These are phyloP conservation scores for Malassezia psittaci DNA, from an alignment of 1,284 basidiomycete genomes.

Conservation along the genomic window DNA sequence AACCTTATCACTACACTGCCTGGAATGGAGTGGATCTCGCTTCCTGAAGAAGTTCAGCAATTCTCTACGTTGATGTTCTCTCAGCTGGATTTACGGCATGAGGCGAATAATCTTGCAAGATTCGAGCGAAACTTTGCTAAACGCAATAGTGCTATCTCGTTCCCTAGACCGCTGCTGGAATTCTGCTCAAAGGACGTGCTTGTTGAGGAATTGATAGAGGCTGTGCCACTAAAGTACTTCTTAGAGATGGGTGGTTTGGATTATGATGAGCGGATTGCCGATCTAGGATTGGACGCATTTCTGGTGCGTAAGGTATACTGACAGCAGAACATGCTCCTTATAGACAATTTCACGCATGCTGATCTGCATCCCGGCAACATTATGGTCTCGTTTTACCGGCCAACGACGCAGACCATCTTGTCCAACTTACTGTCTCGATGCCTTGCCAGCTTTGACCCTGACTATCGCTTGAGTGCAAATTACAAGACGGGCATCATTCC, in stretches of 20 bases:
- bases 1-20: conserved; percentile 67
- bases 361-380: conserved; percentile 81
- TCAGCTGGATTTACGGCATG: conserved; percentile 81
- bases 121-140: conserved; percentile 78
- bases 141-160: conserved; percentile 67
- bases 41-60: conserved; percentile 87
- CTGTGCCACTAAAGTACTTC: conserved; percentile 79
- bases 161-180: conserved; percentile 71
- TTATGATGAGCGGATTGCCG: conserved; percentile 80
- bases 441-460: conserved; percentile 39
- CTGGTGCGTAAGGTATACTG: conserved; percentile 55
- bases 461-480: conserved; percentile 23
- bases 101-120: conserved; percentile 72
- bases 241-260: conserved; percentile 71
- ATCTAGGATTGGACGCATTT: conserved; percentile 87
- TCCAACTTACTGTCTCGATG: conserved; percentile 30
- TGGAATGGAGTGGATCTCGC: conserved; percentile 89
- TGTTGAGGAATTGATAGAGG: conserved; percentile 87
- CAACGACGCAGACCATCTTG: conserved; percentile 50
- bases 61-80: conserved; percentile 97
- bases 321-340: conserved; percentile 80
- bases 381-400: conserved; percentile 89
- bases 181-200: conserved; percentile 73
- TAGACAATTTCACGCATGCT: conserved; percentile 96
- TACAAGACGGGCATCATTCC: conserved; percentile 13